Base-by-base conservation (phyloP, 768 basidiomycete species). In the Glaciozyma martinii region DNA sequence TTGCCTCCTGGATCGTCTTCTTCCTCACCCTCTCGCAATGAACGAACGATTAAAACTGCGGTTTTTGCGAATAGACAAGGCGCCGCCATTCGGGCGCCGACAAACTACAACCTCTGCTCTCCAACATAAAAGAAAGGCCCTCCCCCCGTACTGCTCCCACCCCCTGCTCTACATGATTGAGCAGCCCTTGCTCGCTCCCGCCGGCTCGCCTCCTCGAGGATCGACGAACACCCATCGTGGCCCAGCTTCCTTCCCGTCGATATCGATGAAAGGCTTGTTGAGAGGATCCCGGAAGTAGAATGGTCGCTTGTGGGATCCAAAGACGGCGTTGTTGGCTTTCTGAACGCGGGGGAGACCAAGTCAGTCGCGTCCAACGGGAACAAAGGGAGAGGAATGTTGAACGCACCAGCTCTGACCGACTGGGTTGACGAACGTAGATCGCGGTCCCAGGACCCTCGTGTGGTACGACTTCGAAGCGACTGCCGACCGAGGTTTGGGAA, bases 201-300 rank as follows among this genome's bases (percentile, higher is more conserved):
- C 47, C n/a, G 46, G 13, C 16, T 50, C 32, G 58, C 58, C 47
- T 19, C 16, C 66, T 23, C 60, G 61, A n/a, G 69, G 69, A 61
- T 71, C 69, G 33, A 71, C 65, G 59, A 66, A 63, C 29, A 71
- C 56, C 69, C 69, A 71, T 1, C 69, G 63, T 1, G 52, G 29
- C 5, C 69, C 66, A 32, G 63, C 56, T n/a, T 47, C 54, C 23
- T 67, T 67, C 42, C 69, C 69, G 55, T 71, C 69, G 19, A 62
- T 60, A 27, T 71, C 69, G 63, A 67, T 60, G 50, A 67, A 71
- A 53, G 61, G 55, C 37, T 19, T 3, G 13, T 7, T 6, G 13
- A 16, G 3, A 25, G 58, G 27, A 15, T 16, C 15, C 5, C 15
- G 5, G 56, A 56, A 42, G 27, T 52, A 53, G 50, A 16, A 71